phyloP scores from a whole-genome alignment of 2,329 filamentous ascomycete species.

The Pseudocercospora fijiensis region DNA sequence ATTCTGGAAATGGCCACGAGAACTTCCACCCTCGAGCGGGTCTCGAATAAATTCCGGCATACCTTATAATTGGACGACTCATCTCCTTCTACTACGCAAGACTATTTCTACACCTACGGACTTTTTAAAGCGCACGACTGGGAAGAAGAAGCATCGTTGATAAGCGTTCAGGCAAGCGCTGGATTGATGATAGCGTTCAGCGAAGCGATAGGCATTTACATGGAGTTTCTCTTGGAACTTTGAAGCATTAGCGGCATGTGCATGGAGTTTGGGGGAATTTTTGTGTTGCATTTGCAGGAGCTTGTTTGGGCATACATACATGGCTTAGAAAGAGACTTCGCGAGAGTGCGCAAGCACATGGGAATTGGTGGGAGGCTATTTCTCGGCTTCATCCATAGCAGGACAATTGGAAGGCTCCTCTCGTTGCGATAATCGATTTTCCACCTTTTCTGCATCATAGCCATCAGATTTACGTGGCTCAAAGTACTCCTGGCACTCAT shows the following conservation, averaged over 20 bases:
- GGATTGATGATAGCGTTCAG: background rate
- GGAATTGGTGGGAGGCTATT: background rate
- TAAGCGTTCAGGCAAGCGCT: constrained; percentile 6
- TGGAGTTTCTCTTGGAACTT: background rate
- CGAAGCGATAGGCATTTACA: background rate
- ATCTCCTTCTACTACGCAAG: background rate
- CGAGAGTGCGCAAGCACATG: constrained; percentile 7
- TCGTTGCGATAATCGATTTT: background rate
- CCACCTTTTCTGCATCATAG: too few species aligned
- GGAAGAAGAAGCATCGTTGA: background rate
- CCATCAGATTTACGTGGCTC: background rate
- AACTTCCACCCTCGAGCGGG: constrained; percentile 14
- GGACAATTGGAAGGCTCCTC: constrained; percentile 5
- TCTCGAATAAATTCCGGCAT: constrained; percentile 15
- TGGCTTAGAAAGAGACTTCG: background rate
- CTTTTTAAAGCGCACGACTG: background rate
- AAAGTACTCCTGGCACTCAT: background rate
- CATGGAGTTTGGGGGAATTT: background rate
- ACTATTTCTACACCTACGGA: background rate
- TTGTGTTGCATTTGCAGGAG: constrained; percentile 17
- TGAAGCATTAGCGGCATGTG: constrained; percentile 10
- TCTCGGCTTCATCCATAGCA: constrained; percentile 1
- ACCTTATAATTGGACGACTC: constrained; percentile 9
- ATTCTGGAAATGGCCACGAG: constrained; percentile 10
- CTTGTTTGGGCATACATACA: constrained; percentile 1